Base-by-base conservation (phyloP, 129 eudicot species). In the Deinandra increscens region DNA sequence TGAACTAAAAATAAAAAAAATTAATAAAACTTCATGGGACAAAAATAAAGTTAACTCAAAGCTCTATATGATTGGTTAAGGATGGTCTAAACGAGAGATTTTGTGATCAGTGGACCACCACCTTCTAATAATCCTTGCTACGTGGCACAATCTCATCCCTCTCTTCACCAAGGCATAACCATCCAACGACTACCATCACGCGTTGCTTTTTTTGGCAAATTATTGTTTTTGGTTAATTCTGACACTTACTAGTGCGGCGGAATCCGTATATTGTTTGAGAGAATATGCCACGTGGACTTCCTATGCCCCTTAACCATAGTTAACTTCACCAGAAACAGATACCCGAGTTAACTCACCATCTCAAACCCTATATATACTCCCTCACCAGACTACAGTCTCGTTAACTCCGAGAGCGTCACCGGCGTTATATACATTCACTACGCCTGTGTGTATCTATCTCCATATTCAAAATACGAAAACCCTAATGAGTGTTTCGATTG, bases 261-360 rank as follows among this genome's bases (percentile, higher is more conserved):
- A 64, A 74, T 74, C 72, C 72, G 72, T 74, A 74, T 64, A 74
- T 50, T 74, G 2, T 33, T 39, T 23, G 20, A 50, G 14, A 74
- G 78, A 73, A 73, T 73, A 63, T 73, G 78, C 78, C 78, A 74
- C 78, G 78, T 74, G 78, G 78, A 74, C 72, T 64, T 20, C 7
- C 41, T 18, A 36, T 38, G 14, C 63, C 9, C 9, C 7, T 64
- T 74, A 53, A 74, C 66, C 79, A 42, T 74, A 11, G 79, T 74
- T 74, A 74, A 65, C 71, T 20, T 38, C 49, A 61, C 42, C 42
- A 38, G 19, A 60, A 46, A 45, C 19, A 22, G 6, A 23, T 34
- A 33, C 77, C 49, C 18, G 37, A 26, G 43, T 71, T 59, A 71
- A 71, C 76, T 18, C 66, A 15, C 72, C 46, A 22, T 48, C 38